Base-by-base conservation (phyloP, 768 basidiomycete genomes). In the Boletellus ananiceps region DNA sequence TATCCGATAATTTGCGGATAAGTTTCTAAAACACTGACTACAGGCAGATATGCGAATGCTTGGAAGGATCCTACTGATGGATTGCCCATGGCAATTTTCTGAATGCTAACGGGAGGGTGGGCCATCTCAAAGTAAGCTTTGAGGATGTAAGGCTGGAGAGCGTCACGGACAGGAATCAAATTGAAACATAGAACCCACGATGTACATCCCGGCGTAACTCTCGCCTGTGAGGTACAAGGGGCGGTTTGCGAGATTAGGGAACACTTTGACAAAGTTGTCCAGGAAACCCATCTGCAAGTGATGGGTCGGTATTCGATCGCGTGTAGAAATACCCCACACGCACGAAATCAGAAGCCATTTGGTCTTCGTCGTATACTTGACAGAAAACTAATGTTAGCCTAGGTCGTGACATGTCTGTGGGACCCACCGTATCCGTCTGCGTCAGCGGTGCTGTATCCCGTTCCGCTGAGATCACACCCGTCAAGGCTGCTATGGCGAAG, bases 1-100 rank as follows among this genome's bases (percentile, higher is more conserved):
- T 88, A 88, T 31, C 79, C 82, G 44, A 89, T 86, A 25, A 88
- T 68, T 60, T 88, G 86, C 1, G 87, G 87, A 59, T 83, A 85
- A 4, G 87, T 88, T 66, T 85, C 78, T 15, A 88, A 63, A 27
- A 84, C 71, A 47, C 75, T 57, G 59, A 86, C 82, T 11, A 81
- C 75, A 25, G 86, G 80, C 0, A 81, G 55, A 21, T 80, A 64
- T 47, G 76, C 70, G 45, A 77, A 84, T 8, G 76, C 74, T 42
- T 72, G 71, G 29, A 56, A 70, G n/a, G 77, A 71, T 2, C 76
- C 72, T 15, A 86, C 72, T 9, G 82, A 68, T 11, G 80, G 83
- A 64, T 88, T 82, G 14, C 87, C 87, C 40, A 90, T 86, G 12
- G 76, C 81, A 45, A 88, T 78, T 61, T 82, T 83, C 0, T 78